Base-by-base conservation (phyloP, 2,329 filamentous ascomycete genomes). In the Aspergillus viridinutans region DNA sequence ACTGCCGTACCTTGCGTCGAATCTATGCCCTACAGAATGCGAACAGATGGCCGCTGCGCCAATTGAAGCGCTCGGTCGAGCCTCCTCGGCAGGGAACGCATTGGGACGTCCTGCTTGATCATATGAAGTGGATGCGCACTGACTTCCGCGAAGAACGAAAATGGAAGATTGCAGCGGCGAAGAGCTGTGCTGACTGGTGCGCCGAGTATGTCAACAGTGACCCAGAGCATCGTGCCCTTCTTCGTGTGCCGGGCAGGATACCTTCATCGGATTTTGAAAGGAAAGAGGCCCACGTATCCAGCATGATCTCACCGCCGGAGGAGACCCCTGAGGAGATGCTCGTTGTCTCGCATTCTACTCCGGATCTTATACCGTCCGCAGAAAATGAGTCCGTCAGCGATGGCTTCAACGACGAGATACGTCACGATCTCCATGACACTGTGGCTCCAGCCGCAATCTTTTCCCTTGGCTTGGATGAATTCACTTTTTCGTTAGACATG, bases 81-180 rank as follows among this genome's bases (percentile, higher is more conserved):
- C 92, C 93, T 4, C 81, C 84, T 3, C 85, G 91, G 40, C 88
- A 87, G 20, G 82, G 85, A 1, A 87, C 88, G 1, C 93, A 97
- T 64, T 90, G 88, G 84, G 94, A 99, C 74, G 83, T 93, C 53
- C 73, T 97, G 55, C 78, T 99, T 32, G 84, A 92, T 64, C 92
- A 99, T 77, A 90, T 93, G 84, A 96, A 92, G 72, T 97, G 93
- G 93, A 95, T 99, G 90, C 85, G 92, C 52, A 97, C 92, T 1
- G 94, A 99, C 74, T 97, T 97, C 68, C 84, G 89, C 52, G 90
- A 97, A 74, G 94, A 97, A 72, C 81, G 91, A 43, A 96, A 96
- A 71, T 96, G 92, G 92, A 97, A 97, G 76, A 86, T 85, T 69
- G 84, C 89, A 2, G 83, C 88, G 38, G 92, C 92, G 4, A 88